Evolutionary conservation across 2,329 filamentous ascomycete species (phyloP), one percentile per base, ranked within the genome.

Genomic region (Aspergillus hortae): DNA sequence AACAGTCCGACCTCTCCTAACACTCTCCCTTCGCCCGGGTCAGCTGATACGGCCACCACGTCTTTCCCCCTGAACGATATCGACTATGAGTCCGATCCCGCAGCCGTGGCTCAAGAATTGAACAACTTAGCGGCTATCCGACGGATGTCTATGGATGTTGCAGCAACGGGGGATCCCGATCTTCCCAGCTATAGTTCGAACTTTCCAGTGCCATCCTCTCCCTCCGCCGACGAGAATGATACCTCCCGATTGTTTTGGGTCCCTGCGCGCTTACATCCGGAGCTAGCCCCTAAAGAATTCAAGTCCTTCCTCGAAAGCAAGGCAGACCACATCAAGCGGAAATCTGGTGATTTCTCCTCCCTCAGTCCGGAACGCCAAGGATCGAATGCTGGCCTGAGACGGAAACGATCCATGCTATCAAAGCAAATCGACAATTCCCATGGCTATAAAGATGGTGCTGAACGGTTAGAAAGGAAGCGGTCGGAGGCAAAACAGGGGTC

Each of bases 381-480:
- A 11, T 83, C 73, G 4, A 67, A 63, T 11, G 82, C 82, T 14
- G 81, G 88, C 36, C 69, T 97, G 56, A 81, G 86, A 61, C 83
- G 94, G 62, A 96, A 95, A 72, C 96, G 94, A 72, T 97, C 92
- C 0, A 96, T 95, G 89, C 79, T 99, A 4, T 97, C 92, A 5
- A 83, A 88, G 52, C 92, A 97, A 68, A 89, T 99, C 53, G 89
- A 96, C 61, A 88, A 83, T 58, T 83, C 85, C 4, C 79, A 80
- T 7, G 85, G 84, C 36, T 95, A 94, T 67, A 80, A 87, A 56
- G 91, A 96, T 74, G 92, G 90, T 17, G 88, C 90, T 14, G 92
- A 95, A 54, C 80, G 85, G 56, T 73, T 95, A 52, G 87, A 89
- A 63, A 80, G 88, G 59, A 87, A 90, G 67, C 81, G 83, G 55